Base-by-base conservation (phyloP, 2,329 filamentous ascomycete genomes). In the Juglanconis sp. region DNA sequence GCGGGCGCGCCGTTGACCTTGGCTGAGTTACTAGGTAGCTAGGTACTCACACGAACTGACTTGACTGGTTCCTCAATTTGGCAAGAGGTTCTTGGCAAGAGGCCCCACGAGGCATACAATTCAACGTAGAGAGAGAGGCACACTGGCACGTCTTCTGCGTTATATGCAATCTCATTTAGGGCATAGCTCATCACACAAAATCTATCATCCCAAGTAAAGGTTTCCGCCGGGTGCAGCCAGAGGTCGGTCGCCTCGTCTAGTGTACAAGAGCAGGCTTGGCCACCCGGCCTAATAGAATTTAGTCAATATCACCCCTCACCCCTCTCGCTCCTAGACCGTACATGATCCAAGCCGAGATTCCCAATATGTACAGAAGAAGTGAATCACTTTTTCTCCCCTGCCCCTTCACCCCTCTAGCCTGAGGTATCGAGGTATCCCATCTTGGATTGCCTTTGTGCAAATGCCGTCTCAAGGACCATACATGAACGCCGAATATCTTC, bases 351-450 rank as follows among this genome's bases (percentile, higher is more conserved):
- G 17, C 42, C 53, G 17, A 47, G 51, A 61, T 34, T 51, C 46
- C 51, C 46, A 56, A 56, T 56, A 56, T 56, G 24, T 56, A 56
- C 54, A 49, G 30, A 17, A 59, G 59, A 61, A 61, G 15, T 54
- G 50, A 54, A 61, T 11, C 32, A 62, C 35, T 32, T 57, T 40
- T 51, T 8, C 34, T 38, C n/a, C 35, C 56, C 34, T 48, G 36
- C 31, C 49, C 52, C 55, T 38, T 15, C 5, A 38, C 31, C 46
- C 35, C 34, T 32, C 50, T 53, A 35, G 38, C 59, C 52, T 36
- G 15, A 50, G 11, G 47, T 59, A 36, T 56, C 44, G 35, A 24
- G 3, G 13, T 50, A n/a, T 48, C 48, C 51, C 17, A 35, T 17
- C 42, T 40, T 49, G 42, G 42, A 49, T 48, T 35, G 46, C 55